Evolutionary conservation across 2,329 filamentous ascomycete genomes (phyloP).

Genomic region (Gliomastix tumulicola): DNA sequence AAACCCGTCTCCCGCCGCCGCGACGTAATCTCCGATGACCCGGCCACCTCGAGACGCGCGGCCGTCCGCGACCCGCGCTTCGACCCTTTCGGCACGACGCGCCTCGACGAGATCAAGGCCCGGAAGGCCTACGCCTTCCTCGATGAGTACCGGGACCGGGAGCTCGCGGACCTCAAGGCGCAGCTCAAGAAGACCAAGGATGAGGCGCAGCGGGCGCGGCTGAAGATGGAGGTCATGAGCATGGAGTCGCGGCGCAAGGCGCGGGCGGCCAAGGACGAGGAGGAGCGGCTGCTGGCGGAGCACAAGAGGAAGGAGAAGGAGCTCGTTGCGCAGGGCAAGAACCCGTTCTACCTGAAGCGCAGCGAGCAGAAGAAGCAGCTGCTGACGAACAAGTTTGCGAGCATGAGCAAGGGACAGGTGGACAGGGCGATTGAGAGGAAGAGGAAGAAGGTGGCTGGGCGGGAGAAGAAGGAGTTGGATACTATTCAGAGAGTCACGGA

Average conservation of each 20-base stretch:
- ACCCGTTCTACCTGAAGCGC: slow-evolving; percentile 88
- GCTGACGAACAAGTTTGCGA: slow-evolving; percentile 70
- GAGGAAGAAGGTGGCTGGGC: slow-evolving; percentile 80
- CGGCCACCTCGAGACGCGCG: too few relatives aligned
- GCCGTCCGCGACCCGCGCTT: slow-evolving; percentile 80
- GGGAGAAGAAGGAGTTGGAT: slow-evolving; percentile 72
- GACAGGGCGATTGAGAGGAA: slow-evolving; percentile 79
- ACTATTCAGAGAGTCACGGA: slow-evolving; percentile 19
- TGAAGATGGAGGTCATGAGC: slow-evolving; percentile 68
- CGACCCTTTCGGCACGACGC: slow-evolving; percentile 45
- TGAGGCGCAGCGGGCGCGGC: slow-evolving; percentile 53
- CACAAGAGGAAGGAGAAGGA: slow-evolving; percentile 82
- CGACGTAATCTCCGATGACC: slow-evolving; percentile 51
- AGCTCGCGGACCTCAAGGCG: slow-evolving; percentile 67
- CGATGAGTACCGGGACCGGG: slow-evolving; percentile 75
- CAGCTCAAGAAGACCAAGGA: slow-evolving; percentile 63
- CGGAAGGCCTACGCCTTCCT: slow-evolving; percentile 80
- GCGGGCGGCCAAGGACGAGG: slow-evolving; percentile 60
- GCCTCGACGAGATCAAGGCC: slow-evolving; percentile 49
- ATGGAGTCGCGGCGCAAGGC: slow-evolving; percentile 75
- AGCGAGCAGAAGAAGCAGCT: slow-evolving; percentile 84
- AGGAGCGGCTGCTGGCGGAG: slow-evolving; percentile 61
- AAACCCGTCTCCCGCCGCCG: slow-evolving; percentile 76
- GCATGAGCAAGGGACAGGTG: slow-evolving; percentile 79
- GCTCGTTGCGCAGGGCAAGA: slow-evolving; percentile 79